Conservation (phyloP, 805 yeast genomes). For the Hanseniaspora singularis region DNA sequence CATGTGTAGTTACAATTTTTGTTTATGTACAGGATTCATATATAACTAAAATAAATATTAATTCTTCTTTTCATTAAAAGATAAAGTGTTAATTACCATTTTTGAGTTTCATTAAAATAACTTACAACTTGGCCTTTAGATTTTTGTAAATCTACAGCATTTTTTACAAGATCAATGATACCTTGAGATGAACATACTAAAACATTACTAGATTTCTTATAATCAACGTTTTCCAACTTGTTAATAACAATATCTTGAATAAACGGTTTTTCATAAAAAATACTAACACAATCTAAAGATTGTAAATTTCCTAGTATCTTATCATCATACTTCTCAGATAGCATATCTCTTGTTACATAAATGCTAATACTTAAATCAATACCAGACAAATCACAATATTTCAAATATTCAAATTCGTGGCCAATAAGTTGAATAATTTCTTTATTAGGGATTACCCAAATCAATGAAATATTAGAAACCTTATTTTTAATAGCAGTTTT, state of each 20-base stretch:
- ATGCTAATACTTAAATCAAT: conserved; percentile 36
- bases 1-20: too few species aligned
- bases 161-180: conserved; percentile 44
- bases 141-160: conserved; percentile 30
- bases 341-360: neutral
- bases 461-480: conserved; percentile 15
- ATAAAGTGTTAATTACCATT: too few species aligned
- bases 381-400: conserved; percentile 39
- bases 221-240: conserved; percentile 32
- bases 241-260: conserved; percentile 29
- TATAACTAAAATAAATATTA: neutral
- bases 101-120: conserved; percentile 45
- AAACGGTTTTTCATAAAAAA: conserved; percentile 40
- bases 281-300: too few species aligned
- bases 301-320: too few species aligned
- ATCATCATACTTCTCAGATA: neutral
- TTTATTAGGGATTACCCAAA: conserved; percentile 20
- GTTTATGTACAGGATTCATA: neutral
- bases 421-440: conserved; percentile 19
- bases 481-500: conserved; percentile 15
- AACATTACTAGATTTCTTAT: conserved; percentile 35
- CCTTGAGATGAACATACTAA: conserved; percentile 45
- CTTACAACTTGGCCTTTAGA: conserved; percentile 32
- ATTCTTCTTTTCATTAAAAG: neutral
- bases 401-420: conserved; percentile 17